These are phyloP conservation scores for Elaeis oleifera DNA, from an alignment of 202 grass and related monocot species.

Conservation along the genomic window DNA sequence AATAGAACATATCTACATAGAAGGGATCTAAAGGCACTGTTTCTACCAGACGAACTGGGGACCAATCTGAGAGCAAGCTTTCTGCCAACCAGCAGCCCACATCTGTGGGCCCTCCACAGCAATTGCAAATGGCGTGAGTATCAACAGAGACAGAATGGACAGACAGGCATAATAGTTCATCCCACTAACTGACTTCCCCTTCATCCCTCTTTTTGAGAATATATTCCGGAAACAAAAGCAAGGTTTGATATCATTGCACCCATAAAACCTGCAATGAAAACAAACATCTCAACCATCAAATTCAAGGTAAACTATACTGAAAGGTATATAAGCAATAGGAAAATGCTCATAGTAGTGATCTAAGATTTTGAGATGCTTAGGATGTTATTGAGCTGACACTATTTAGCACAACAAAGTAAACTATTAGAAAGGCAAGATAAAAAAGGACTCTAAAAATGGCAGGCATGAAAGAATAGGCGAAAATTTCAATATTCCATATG, in stretches of 20 bases:
- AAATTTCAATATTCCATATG: too few relatives aligned
- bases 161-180: conserved; percentile 99
- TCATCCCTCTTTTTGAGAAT: conserved; percentile 99
- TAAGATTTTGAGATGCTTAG: too few relatives aligned
- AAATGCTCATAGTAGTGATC: too few relatives aligned
- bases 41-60: conserved; percentile 82
- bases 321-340: too few relatives aligned
- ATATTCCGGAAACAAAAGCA: conserved; percentile 88
- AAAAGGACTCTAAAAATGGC: too few relatives aligned
- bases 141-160: conserved; percentile 78
- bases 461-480: too few relatives aligned
- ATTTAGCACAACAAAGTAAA: too few relatives aligned
- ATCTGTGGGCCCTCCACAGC: conserved; percentile 88
- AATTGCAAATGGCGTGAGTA: conserved; percentile 74
- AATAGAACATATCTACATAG: not conserved
- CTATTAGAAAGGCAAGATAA: too few relatives aligned
- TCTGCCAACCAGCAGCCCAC: conserved; percentile 95
- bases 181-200: conserved; percentile 79
- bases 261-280: conserved; percentile 69
- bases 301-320: not conserved
- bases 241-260: conserved; percentile 97
- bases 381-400: too few relatives aligned
- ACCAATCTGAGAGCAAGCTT: conserved; percentile 69
- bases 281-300: not conserved
- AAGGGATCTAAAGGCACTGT: conserved; percentile 23